Percentiles rank a stretch among this genome's conserved stretches.
Evolutionary conservation across 192 early-diverging fungal species (phyloP).

Genomic region (Linnemannia elongata): DNA sequence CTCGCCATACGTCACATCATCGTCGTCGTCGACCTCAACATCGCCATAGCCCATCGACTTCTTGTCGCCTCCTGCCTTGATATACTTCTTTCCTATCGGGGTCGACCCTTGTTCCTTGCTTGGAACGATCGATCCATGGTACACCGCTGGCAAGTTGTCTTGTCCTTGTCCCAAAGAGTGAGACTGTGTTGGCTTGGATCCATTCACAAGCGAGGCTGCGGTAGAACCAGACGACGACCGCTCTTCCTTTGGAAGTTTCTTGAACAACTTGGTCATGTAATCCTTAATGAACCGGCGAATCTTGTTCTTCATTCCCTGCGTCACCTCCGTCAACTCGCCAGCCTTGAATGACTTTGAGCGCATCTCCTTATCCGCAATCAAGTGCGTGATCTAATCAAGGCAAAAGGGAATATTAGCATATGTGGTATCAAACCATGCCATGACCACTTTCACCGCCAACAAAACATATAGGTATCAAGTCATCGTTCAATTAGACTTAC

Average conservation of each 20-base stretch:
- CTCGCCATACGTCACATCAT: conserved; percentile 54
- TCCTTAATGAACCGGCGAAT: conserved; percentile 64
- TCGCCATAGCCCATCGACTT: conserved; percentile 37
- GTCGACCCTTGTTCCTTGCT: background rate
- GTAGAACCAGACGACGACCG: conserved; percentile 16
- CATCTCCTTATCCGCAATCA: conserved; percentile 66
- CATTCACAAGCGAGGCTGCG: conserved; percentile 33
- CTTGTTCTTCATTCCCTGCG: conserved; percentile 56
- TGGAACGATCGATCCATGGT: background rate
- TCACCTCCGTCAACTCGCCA: conserved; percentile 58
- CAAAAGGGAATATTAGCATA: background rate
- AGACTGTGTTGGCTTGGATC: conserved; percentile 23
- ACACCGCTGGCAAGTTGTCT: background rate
- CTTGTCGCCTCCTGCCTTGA: background rate
- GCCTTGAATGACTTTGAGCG: conserved; percentile 57
- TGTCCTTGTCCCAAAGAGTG: background rate
- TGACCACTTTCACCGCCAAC: background rate
- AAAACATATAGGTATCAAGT: background rate
- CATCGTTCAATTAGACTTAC: conserved; percentile 26
- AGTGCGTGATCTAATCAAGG: conserved; percentile 63
- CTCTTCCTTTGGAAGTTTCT: conserved; percentile 52
- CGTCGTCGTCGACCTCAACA: conserved; percentile 51
- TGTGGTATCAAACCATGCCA: background rate
- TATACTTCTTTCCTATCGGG: background rate
- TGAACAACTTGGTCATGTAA: conserved; percentile 59